A percentile compares a stretch with the other conserved stretches of the same genome.
Conservation (phyloP, 2,329 filamentous ascomycete genomes). For the Penicillium digitatum region DNA sequence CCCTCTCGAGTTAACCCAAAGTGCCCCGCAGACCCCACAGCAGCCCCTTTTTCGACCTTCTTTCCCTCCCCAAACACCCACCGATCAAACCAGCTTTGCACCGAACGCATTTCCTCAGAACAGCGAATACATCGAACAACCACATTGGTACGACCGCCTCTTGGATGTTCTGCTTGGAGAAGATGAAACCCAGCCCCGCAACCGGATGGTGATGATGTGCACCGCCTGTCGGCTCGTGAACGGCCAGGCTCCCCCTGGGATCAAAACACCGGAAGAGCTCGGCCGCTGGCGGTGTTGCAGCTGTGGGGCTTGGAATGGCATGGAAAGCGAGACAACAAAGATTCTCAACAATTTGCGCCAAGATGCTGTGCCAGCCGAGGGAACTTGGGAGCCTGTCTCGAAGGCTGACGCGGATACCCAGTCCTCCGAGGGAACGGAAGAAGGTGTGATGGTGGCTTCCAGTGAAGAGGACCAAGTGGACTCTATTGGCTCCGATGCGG, state of each 20-base stretch:
- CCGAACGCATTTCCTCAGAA: conserved; percentile 45
- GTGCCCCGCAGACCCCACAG: conserved; percentile 11
- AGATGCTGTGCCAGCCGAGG: conserved; percentile 15
- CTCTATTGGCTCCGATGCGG: conserved; percentile 20
- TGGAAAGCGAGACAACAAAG: conserved; percentile 69
- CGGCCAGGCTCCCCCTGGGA: conserved; percentile 88
- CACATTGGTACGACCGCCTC: conserved; percentile 91
- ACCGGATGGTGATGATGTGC: conserved; percentile 85
- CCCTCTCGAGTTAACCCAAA: conserved; percentile 23
- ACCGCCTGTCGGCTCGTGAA: conserved; percentile 80
- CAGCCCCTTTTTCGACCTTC: conserved; percentile 9
- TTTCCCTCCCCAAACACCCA: conserved; percentile 16
- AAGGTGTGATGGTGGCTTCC: conserved; percentile 26
- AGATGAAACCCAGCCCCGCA: conserved; percentile 88
- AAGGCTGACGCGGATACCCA: conserved; percentile 17
- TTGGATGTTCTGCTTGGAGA: conserved; percentile 89
- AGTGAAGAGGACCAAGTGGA: conserved; percentile 29
- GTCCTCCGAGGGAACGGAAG: conserved; percentile 23
- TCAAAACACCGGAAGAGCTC: conserved; percentile 69
- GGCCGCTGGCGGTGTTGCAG: conserved; percentile 84
- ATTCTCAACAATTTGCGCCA: conserved; percentile 63
- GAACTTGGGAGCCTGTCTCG: conserved; percentile 24
- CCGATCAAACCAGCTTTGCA: conserved; percentile 45
- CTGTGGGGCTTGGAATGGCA: conserved; percentile 79
- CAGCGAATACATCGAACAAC: conserved; percentile 38